phyloP scores from a whole-genome alignment of 345 rosid species.

The Microcos paniculata region DNA sequence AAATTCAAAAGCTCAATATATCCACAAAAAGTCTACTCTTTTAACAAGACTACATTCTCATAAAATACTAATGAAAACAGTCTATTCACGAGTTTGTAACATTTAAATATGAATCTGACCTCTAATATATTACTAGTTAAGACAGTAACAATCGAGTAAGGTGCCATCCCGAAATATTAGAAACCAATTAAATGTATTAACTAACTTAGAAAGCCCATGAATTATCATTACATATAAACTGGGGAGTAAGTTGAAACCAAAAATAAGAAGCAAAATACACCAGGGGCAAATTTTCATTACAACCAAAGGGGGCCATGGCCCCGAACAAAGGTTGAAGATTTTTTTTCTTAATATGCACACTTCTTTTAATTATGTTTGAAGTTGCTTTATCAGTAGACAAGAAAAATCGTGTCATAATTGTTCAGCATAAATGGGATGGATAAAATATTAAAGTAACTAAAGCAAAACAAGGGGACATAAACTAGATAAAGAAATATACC shows the following conservation, averaged over 20 bases:
- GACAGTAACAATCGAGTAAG: not conserved
- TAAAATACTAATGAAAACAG: not conserved
- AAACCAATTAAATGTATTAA: not conserved
- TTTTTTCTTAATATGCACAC: not conserved
- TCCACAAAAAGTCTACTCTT: not conserved
- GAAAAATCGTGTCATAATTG: no score
- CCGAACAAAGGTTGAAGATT: no score
- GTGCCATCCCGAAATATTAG: not conserved
- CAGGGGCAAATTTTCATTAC: not conserved
- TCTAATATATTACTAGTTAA: not conserved
- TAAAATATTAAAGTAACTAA: not conserved
- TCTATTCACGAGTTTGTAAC: not conserved
- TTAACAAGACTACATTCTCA: not conserved
- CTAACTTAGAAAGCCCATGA: not conserved
- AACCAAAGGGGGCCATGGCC: no score
- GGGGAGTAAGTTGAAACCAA: not conserved
- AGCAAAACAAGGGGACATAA: conserved; percentile 2
- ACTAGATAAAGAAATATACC: conserved; percentile 33
- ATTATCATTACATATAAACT: not conserved
- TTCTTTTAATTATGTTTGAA: not conserved
- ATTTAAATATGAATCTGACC: not conserved
- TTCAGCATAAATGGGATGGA: not conserved
- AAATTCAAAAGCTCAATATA: not conserved
- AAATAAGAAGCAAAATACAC: not conserved
- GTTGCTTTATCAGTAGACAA: not conserved